Evolutionary conservation across 2,329 filamentous ascomycete genomes (phyloP).

Genomic region (Sphaerostilbella broomeana): DNA sequence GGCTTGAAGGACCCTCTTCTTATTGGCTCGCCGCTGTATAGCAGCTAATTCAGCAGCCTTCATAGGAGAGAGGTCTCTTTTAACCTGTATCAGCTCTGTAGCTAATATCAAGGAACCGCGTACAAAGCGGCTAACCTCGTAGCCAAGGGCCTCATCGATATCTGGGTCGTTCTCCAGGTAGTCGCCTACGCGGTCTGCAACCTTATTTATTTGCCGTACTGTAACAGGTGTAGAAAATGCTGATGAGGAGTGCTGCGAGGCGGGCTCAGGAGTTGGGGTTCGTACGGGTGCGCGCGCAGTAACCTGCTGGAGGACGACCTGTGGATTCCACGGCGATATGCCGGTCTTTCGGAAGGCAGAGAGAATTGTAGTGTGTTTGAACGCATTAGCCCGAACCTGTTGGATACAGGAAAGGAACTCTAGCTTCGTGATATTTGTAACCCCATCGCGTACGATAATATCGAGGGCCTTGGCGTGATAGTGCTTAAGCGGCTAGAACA

Average conservation of each 20-base stretch:
- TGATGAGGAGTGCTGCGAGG: not conserved
- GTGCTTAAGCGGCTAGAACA: constrained; percentile 1
- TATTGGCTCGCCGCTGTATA: not conserved
- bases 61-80: constrained; percentile 4
- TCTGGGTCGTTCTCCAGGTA: not conserved
- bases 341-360: constrained; percentile 1
- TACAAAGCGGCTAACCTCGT: constrained; percentile 5
- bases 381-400: not conserved
- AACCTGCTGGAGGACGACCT: constrained; percentile 1
- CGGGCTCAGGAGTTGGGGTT: not conserved
- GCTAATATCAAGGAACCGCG: constrained; percentile 1
- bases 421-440: constrained; percentile 2
- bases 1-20: not conserved
- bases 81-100: constrained; percentile 8
- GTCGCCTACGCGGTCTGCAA: constrained; percentile 1
- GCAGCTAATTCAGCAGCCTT: constrained; percentile 1
- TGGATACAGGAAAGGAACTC: not conserved
- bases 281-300: not conserved
- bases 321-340: not conserved
- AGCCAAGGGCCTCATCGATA: not conserved
- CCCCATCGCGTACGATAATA: not conserved
- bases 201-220: constrained; percentile 8
- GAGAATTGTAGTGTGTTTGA: constrained; percentile 1
- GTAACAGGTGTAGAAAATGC: constrained; percentile 6
- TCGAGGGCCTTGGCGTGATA: not conserved